Base-by-base conservation (phyloP, 2,329 filamentous ascomycete genomes). In the Diatrype stigma region DNA sequence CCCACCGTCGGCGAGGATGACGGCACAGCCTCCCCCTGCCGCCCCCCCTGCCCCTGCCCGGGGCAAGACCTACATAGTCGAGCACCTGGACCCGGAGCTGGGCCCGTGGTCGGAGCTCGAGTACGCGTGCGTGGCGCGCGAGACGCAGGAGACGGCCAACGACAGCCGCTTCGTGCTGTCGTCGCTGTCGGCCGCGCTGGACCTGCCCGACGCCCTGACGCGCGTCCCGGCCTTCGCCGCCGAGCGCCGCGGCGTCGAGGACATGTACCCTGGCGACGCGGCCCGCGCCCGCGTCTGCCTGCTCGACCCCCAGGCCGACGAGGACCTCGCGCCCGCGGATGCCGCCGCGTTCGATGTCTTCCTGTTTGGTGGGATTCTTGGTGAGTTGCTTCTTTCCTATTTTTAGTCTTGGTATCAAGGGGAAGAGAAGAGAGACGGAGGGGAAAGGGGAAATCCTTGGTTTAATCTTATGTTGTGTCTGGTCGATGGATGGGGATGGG, bases 91-190 rank as follows among this genome's bases (percentile, higher is more conserved):
- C 73, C 86, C 89, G 38, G 94, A 99, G 71, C 80, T 99, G 28
- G 94, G 95, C 32, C 82, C 84, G 38, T 99, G 94, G 94, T 97
- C 94, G 22, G 85, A 90, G 57, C 82, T 97, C 48, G 94, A 99
- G 74, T 99, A 99, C 74, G 76, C 84, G 50, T 82, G 87, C 64
- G 96, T 99, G 67, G 90, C 90, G 47, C 76, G 81, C 54, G 94
- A 99, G 75, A 90, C 88, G 48, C 75, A 83, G 56, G 78, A 3
- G 80, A 81, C 32, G 82, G 10, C n/a, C 2, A 17, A 10, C 5
- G 40, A 5, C 40, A 44, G 85, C 50, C 77, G 77, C 47, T 96
- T 97, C 69, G 82, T 90, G 59, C 81, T 96, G 52, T 95, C 90
- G 30, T 95, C 89, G 28, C 80, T 96, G 42, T 87, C 91, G 7